Base-by-base conservation (phyloP, 1,284 basidiomycete species). In the Malassezia slooffiae region DNA sequence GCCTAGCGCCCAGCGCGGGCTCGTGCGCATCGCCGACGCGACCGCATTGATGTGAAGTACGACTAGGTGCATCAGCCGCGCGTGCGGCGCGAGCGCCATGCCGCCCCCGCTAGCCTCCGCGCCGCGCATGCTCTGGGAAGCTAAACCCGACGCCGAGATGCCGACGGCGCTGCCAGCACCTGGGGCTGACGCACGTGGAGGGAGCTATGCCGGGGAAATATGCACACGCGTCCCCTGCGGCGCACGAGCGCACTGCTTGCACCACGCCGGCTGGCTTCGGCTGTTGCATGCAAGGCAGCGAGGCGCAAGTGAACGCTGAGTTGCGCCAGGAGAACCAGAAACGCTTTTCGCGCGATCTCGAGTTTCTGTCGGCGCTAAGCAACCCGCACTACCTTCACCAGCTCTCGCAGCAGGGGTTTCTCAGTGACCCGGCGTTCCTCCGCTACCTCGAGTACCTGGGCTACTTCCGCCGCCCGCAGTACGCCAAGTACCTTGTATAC, bases 21-120 rank as follows among this genome's bases (percentile, higher is more conserved):
- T 57, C 74, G 90, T 87, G 70, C 91, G 84, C 86, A 97, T 93
- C n/a, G 80, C 78, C 4, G 88, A 87, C 30, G 88, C 93, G 57
- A 97, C 85, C 10, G 86, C 77, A 43, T 90, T 77, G 54, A 95
- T 85, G 75, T 96, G 90, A 28, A 85, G 81, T 52, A 82, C 77
- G 20, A 91, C 70, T 34, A 90, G 78, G 76, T 90, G 85, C 74
- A 59, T 20, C 15, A 38, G 30, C 37, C 23, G 21, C 15, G 23
- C 20, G 26, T 12, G 17, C 38, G 19, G 19, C 6, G 29, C 20
- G 26, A n/a, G n/a, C n/a, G n/a, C n/a, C n/a, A n/a, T n/a, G n/a
- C n/a, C n/a, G n/a, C 24, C 24, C 24, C 24, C 7, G 7, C 24
- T 12, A 12, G 24, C 24, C 8, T 7, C 24, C 7, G 24, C 24